A percentile compares a stretch with the other conserved stretches of the same genome.
Evolutionary conservation across 306 rosid genomes (phyloP).

Genomic region (Dalbergia cultrata): DNA sequence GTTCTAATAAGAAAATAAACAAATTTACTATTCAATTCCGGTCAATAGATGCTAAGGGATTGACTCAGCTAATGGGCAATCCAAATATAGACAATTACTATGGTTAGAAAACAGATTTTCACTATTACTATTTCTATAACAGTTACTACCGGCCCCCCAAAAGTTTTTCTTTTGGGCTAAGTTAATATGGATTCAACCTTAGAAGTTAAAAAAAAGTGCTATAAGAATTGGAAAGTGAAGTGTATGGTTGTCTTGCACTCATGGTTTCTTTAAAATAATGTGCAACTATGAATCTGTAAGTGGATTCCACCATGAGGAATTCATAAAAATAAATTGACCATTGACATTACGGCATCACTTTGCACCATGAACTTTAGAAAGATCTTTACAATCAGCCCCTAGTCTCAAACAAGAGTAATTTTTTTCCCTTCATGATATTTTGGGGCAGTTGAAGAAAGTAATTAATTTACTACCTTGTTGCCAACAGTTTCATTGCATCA

Average conservation of each 20-base stretch:
- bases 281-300: background rate
- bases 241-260: background rate
- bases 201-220: background rate
- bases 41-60: background rate
- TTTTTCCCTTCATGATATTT: conserved; percentile 6
- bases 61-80: background rate
- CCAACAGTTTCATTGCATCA: conserved; percentile 81
- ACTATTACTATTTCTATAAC: background rate
- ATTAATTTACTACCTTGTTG: conserved; percentile 70
- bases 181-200: background rate
- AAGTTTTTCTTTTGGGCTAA: background rate
- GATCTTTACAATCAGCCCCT: conserved; percentile 16
- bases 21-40: background rate
- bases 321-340: background rate
- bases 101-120: background rate
- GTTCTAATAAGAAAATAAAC: background rate
- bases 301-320: background rate
- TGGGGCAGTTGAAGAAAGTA: conserved; percentile 20
- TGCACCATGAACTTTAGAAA: conserved; percentile 15
- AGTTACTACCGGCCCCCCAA: background rate
- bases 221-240: background rate
- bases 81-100: background rate
- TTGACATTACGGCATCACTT: background rate
- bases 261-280: background rate
- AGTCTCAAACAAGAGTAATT: background rate